These are phyloP conservation scores for Lathyrus tuberosus DNA, from an alignment of 306 rosid species.

Conservation along the genomic window DNA sequence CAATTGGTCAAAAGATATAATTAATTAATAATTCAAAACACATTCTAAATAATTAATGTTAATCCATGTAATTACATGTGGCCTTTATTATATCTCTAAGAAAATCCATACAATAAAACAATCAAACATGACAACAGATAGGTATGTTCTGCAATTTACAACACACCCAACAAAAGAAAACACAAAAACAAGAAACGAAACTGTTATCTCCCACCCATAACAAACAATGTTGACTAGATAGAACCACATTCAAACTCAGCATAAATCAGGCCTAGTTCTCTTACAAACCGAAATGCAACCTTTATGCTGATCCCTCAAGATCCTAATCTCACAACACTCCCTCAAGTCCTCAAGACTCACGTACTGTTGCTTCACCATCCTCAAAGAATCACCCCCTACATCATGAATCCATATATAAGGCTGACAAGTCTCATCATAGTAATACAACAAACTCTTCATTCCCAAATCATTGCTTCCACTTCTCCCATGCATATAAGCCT, in stretches of 20 bases:
- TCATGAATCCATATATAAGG: constrained; percentile 95
- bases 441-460: constrained; percentile 82
- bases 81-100: not conserved
- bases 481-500: constrained; percentile 73
- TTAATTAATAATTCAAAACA: not conserved
- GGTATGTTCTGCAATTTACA: constrained; percentile 19
- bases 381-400: constrained; percentile 68
- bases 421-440: constrained; percentile 84
- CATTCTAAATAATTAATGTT: not conserved
- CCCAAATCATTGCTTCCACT: constrained; percentile 46
- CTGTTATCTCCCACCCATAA: constrained; percentile 3
- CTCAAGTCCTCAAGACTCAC: constrained; percentile 88
- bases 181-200: constrained; percentile 9
- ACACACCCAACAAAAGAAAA: constrained; percentile 32
- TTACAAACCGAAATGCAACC: constrained; percentile 83
- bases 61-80: not conserved
- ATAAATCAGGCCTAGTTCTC: constrained; percentile 77
- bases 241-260: constrained; percentile 49
- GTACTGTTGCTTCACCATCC: constrained; percentile 96
- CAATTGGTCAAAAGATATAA: not conserved
- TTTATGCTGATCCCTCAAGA: constrained; percentile 88
- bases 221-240: constrained; percentile 6
- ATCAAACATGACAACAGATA: constrained; percentile 28
- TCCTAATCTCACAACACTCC: constrained; percentile 80
- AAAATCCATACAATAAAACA: not conserved